These are phyloP conservation scores for Amaranthus hypochondriacus DNA, from an alignment of 148 eudicot species.

Conservation along the genomic window DNA sequence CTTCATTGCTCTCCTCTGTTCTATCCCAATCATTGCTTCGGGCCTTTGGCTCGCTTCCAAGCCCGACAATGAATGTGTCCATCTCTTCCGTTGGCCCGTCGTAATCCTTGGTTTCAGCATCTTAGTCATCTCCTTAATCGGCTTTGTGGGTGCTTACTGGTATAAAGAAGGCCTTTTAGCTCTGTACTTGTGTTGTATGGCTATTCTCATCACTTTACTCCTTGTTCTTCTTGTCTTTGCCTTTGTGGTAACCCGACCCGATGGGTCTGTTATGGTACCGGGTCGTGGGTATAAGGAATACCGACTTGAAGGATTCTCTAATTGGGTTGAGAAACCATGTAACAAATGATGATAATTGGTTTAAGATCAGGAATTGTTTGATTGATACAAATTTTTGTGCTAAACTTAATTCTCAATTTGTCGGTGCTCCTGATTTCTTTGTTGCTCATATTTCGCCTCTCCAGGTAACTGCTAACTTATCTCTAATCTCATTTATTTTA, in stretches of 20 bases:
- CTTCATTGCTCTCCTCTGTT: conserved; percentile 77
- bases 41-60: conserved; percentile 90
- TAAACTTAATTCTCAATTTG: conserved; percentile 42
- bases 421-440: conserved; percentile 52
- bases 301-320: conserved; percentile 60
- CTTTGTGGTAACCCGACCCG: conserved; percentile 65
- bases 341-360: conserved; percentile 50
- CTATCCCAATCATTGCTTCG: conserved; percentile 78
- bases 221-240: conserved; percentile 66
- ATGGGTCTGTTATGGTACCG: conserved; percentile 46
- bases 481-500: background rate
- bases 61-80: conserved; percentile 84
- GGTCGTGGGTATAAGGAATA: conserved; percentile 63
- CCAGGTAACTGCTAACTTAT: conserved; percentile 37
- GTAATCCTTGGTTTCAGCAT: conserved; percentile 50
- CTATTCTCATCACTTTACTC: conserved; percentile 55
- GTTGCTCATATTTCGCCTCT: conserved; percentile 73
- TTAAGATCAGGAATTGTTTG: conserved; percentile 66
- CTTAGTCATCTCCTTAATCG: conserved; percentile 55
- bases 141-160: conserved; percentile 76
- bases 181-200: conserved; percentile 67
- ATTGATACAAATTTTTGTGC: conserved; percentile 46
- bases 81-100: conserved; percentile 75
- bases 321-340: conserved; percentile 74
- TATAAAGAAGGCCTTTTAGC: conserved; percentile 66